Conservation (phyloP, 2,329 filamentous ascomycete genomes). For the Endoconidiophora laricicola region DNA sequence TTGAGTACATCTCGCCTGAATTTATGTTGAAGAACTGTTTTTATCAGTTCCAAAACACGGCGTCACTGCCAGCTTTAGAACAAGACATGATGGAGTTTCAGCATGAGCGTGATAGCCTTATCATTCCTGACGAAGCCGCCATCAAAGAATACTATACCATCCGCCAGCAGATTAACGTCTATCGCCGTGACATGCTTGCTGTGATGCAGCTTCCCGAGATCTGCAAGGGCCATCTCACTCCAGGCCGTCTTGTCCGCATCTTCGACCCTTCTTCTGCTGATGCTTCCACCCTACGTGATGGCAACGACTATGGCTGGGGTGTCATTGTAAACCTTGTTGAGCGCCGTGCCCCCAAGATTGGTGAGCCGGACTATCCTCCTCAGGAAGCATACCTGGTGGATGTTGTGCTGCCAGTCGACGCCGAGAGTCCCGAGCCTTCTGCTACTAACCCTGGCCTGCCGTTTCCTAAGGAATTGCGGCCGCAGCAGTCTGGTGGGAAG, state of each 20-base stretch:
- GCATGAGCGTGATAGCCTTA: conserved; percentile 51
- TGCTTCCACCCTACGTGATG: conserved; percentile 26
- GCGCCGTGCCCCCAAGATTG: conserved; percentile 49
- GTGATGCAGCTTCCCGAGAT: conserved; percentile 88
- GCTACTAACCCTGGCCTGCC: conserved; percentile 24
- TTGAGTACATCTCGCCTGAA: conserved; percentile 98
- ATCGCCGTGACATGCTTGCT: conserved; percentile 74
- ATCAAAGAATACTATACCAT: conserved; percentile 92
- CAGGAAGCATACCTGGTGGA: conserved; percentile 74
- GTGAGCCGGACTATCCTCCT: conserved; percentile 48
- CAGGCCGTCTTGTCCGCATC: conserved; percentile 75
- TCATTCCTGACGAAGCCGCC: conserved; percentile 70
- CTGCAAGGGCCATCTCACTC: conserved; percentile 67
- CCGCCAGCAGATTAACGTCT: conserved; percentile 65
- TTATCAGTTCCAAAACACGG: conserved; percentile 93
- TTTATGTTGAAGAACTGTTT: conserved; percentile 99
- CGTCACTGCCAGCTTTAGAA: conserved; percentile 69
- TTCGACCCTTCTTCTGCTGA: conserved; percentile 38
- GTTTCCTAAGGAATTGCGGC: conserved; percentile 46
- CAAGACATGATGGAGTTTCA: conserved; percentile 69
- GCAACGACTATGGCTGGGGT: conserved; percentile 78
- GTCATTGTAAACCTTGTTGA: conserved; percentile 59
- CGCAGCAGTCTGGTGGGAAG: conserved; percentile 45
- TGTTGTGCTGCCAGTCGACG: conserved; percentile 49
- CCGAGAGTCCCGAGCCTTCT: conserved; percentile 25